Base-by-base conservation (phyloP, 352 stramenopile species). In the Phytophthora colocasiae region DNA sequence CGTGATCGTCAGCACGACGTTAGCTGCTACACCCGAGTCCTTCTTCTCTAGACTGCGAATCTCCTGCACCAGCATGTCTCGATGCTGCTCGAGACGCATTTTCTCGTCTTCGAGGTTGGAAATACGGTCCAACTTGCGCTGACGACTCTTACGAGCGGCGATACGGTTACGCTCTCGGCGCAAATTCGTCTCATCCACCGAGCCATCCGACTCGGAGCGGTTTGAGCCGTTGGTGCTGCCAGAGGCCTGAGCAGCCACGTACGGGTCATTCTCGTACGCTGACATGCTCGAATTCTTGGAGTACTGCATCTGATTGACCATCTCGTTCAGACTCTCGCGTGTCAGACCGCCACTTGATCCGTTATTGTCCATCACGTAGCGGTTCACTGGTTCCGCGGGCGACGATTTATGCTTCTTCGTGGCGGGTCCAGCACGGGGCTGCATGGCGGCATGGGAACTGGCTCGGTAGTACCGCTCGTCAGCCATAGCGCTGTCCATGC, bases 81-180 rank as follows among this genome's bases (percentile, higher is more conserved):
- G 85, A 73, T 94, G 85, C 63, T 92, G 85, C 71, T 95, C 87
- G 9, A 95, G 81, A 0, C 87, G 87, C 78, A 89, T 89, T 66
- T 95, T 95, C 68, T 95, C 87, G 63, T 94, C 87, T 70, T 95
- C 87, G 3, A 95, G 73, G 63, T 91, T 92, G 24, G 87, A 92
- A 58, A 95, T 95, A 56, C 87, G 87, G 70, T 95, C 87, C 14
- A 95, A 64, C 59, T 95, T 95, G 66, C 87, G 83, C 58, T 95
- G 87, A 4, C 87, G 83, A 44, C 80, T 91, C 62, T 95, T 95
- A 36, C 87, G 80, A 10, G 87, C 87, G 0, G 87, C 87, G 57
- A 95, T 93, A 52, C 87, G 87, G 75, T 95, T 95, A 12, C 85
- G 82, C 54, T 95, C 87, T n/a, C 87, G 80, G 14, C 87, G 83